A percentile compares a stretch with the other conserved stretches of the same genome.
These are phyloP conservation scores for Asterionellopsis glacialis DNA, from an alignment of 108 stramenopile genomes.

Conservation along the genomic window DNA sequence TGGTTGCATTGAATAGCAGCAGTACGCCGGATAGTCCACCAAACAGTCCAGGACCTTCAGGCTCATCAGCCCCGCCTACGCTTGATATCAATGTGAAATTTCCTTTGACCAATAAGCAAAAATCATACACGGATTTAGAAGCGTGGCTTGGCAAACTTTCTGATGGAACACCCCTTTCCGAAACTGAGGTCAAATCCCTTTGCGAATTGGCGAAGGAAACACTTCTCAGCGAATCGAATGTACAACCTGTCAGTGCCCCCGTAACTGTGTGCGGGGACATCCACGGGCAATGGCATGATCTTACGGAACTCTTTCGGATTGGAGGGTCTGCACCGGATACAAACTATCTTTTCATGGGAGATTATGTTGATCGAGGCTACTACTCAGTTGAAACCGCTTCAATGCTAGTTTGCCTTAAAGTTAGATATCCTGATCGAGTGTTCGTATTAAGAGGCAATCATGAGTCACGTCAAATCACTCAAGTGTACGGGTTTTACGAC, in stretches of 20 bases:
- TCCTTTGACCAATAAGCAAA: not conserved
- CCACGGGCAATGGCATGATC: conserved; percentile 91
- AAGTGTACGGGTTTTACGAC: conserved; percentile 99
- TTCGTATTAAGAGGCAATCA: conserved; percentile 94
- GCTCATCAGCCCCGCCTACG: conserved; percentile 4
- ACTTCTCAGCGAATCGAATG: conserved; percentile 82
- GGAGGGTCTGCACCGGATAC: conserved; percentile 95
- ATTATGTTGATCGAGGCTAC: conserved; percentile 98
- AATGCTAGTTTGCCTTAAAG: conserved; percentile 92
- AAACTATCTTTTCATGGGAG: conserved; percentile 99
- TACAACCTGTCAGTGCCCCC: conserved; percentile 86
- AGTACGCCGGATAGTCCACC: not conserved
- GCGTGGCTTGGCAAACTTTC: conserved; percentile 81
- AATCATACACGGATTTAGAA: conserved; percentile 52
- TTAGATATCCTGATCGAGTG: conserved; percentile 92
- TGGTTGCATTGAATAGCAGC: too few relatives aligned
- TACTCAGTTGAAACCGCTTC: conserved; percentile 97
- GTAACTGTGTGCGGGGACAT: conserved; percentile 93
- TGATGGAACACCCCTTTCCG: conserved; percentile 78
- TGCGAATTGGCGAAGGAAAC: conserved; percentile 82
- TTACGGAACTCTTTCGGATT: conserved; percentile 90
- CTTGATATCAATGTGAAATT: not conserved
- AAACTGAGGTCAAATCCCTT: conserved; percentile 77
- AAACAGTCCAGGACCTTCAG: conserved; percentile 10
- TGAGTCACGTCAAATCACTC: conserved; percentile 92